Evolutionary conservation across 2,329 filamentous ascomycete genomes (phyloP).

Genomic region (Alternaria tenuissima): DNA sequence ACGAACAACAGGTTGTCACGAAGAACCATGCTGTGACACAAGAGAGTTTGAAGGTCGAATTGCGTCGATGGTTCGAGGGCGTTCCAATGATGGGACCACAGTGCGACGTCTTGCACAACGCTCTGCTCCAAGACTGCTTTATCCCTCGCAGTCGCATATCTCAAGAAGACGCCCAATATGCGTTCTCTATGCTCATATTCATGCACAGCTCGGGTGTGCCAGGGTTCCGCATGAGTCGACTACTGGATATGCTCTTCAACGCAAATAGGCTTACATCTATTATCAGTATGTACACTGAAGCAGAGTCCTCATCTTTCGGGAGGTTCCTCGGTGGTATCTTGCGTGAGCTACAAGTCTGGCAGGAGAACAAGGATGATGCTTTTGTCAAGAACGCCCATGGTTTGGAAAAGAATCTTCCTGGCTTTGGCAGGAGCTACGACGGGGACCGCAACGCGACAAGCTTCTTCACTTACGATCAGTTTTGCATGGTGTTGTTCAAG

Average conservation of each 20-base stretch:
- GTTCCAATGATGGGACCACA: conserved; percentile 66
- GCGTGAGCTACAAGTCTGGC: conserved; percentile 83
- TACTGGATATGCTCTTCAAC: conserved; percentile 85
- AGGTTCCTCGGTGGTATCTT: conserved; percentile 86
- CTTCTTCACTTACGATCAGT: conserved; percentile 84
- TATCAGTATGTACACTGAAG: conserved; percentile 88
- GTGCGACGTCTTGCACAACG: conserved; percentile 70
- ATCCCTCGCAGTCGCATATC: conserved; percentile 87
- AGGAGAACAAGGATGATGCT: conserved; percentile 70
- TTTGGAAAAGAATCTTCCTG: conserved; percentile 69
- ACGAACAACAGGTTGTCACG: conserved; percentile 63
- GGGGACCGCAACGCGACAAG: conserved; percentile 73
- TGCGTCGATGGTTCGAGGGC: conserved; percentile 78
- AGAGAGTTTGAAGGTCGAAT: conserved; percentile 75
- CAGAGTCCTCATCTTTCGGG: conserved; percentile 92
- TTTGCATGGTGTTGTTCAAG: conserved; percentile 82
- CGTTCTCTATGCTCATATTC: conserved; percentile 84
- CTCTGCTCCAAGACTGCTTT: conserved; percentile 88
- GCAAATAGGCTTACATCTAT: conserved; percentile 81
- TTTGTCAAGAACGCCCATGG: conserved; percentile 88
- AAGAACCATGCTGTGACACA: conserved; percentile 58
- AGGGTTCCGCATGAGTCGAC: conserved; percentile 83
- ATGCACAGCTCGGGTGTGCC: conserved; percentile 85
- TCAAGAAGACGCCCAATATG: conserved; percentile 86
- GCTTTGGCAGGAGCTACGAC: conserved; percentile 79